Percentiles rank a stretch among this genome's conserved stretches.
Evolutionary conservation across 768 basidiomycete genomes (phyloP).

Genomic region (Xerocomus brunneocitrinus): DNA sequence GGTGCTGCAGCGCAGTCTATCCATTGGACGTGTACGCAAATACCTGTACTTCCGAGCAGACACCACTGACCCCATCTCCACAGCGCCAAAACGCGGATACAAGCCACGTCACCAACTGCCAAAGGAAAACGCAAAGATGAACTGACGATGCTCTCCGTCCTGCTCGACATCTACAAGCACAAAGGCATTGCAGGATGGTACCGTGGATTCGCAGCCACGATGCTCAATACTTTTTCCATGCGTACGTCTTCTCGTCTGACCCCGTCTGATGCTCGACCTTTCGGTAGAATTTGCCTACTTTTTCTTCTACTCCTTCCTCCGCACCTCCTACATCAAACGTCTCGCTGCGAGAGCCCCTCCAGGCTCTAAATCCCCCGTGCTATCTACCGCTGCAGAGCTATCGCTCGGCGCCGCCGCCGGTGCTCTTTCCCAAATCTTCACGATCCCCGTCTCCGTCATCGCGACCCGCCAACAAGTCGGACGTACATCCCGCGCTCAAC

Average conservation of each 20-base stretch:
- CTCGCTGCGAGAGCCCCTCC: slow-evolving; percentile 53
- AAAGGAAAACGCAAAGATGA: slow-evolving; percentile 49
- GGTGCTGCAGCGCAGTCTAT: slow-evolving; percentile 71
- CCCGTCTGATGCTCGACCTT: background rate
- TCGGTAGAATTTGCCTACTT: slow-evolving; percentile 94
- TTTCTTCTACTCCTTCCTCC: slow-evolving; percentile 95
- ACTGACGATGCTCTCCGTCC: slow-evolving; percentile 55
- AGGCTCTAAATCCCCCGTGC: slow-evolving; percentile 54
- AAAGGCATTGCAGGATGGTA: slow-evolving; percentile 85
- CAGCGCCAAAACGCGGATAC: slow-evolving; percentile 93
- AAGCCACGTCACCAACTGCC: slow-evolving; percentile 61
- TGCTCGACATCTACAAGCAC: slow-evolving; percentile 67
- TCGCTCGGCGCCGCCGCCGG: slow-evolving; percentile 89
- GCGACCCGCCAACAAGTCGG: slow-evolving; percentile 96
- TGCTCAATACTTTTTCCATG: slow-evolving; percentile 98
- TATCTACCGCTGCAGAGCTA: slow-evolving; percentile 79
- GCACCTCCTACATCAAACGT: slow-evolving; percentile 75
- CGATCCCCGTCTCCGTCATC: slow-evolving; percentile 96
- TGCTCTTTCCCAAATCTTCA: slow-evolving; percentile 94
- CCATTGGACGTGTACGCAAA: slow-evolving; percentile 79
- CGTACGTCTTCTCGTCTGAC: slow-evolving; percentile 44
- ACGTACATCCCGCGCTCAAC: slow-evolving; percentile 24
- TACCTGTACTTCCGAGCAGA: background rate
- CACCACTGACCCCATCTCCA: slow-evolving; percentile 6
- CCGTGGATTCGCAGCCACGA: slow-evolving; percentile 90